Evolutionary conservation across 176 grass and related monocot genomes (phyloP), one percentile per base, ranked within the genome.

Genomic region (Elaeis guineensis): DNA sequence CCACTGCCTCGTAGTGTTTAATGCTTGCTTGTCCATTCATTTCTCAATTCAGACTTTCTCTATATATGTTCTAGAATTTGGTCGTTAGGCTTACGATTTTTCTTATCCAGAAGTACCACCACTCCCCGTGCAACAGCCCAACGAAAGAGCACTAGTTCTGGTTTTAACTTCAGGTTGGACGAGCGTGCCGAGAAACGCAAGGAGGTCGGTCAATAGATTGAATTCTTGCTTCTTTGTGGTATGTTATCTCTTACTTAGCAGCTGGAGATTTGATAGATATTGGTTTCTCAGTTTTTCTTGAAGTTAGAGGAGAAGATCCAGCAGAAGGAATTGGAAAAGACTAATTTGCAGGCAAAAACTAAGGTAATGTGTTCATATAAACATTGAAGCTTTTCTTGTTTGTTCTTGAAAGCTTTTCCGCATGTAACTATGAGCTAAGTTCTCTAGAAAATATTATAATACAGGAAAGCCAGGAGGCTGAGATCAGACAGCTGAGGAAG

Each of bases 151-250:
- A 85, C 59, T 5, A 60, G 71, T 28, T 72, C 64, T 61, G 65
- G 70, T 72, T 97, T 97, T 68, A 97, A 72, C 69, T 91, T 91
- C 76, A 82, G 81, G 52, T 54, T 85, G 69, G 84, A 97, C 58
- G 72, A 97, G 22, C 92, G 92, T 65, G 92, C 92, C 78, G 87
- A 97, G 78, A 97, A 97, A 67, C 74, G 87, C 17, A 97, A 91
- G 70, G 92, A 97, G 92, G 92, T 97, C 7, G 6, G 7, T 54
- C 24, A 17, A 58, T 69, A 62, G 52, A 19, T 49, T 59, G 26
- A n/a, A 56, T 69, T 69, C 19, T n/a, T 22, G 18, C 55, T 58
- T 49, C 17, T 59, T 53, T 1, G 28, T 14, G 11, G 3, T 66
- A 63, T 72, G 59, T 3, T 21, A 6, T 70, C 35, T 44, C 9